Percentiles rank a stretch among this genome's conserved stretches.
These are phyloP conservation scores for Phaffia tasmanica DNA, from an alignment of 768 basidiomycete species.

Conservation along the genomic window DNA sequence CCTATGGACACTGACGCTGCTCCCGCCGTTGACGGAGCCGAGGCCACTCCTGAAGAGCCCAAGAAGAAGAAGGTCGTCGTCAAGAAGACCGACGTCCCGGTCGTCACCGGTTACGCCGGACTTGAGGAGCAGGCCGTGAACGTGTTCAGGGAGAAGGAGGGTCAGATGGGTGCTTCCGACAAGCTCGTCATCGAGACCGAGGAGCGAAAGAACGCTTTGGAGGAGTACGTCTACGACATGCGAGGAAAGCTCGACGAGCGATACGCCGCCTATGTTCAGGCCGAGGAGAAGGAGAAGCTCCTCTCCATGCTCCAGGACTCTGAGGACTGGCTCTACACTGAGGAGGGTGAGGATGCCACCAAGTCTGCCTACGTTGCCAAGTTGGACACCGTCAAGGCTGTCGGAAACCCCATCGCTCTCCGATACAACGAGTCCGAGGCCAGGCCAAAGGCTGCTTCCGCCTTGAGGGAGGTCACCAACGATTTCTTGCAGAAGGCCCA, in stretches of 20 bases:
- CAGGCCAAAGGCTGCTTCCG: slow-evolving; percentile 57
- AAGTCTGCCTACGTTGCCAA: slow-evolving; percentile 87
- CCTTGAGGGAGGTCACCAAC: slow-evolving; percentile 79
- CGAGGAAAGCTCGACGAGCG: slow-evolving; percentile 83
- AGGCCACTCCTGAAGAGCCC: slow-evolving; percentile 42
- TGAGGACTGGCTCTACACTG: slow-evolving; percentile 95
- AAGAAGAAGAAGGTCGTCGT: slow-evolving; percentile 73
- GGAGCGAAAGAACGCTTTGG: slow-evolving; percentile 96
- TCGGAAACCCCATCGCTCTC: slow-evolving; percentile 75
- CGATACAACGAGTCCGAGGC: slow-evolving; percentile 76
- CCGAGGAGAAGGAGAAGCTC: slow-evolving; percentile 67
- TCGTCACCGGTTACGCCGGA: slow-evolving; percentile 54
- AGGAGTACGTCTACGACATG: slow-evolving; percentile 96
- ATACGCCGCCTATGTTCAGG: slow-evolving; percentile 62
- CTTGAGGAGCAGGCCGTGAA: slow-evolving; percentile 59
- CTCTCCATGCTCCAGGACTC: slow-evolving; percentile 58
- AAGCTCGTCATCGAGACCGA: slow-evolving; percentile 97
- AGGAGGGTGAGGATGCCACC: slow-evolving; percentile 87
- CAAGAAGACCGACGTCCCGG: slow-evolving; percentile 71
- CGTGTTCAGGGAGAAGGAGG: slow-evolving; percentile 64
- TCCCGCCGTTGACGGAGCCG: slow-evolving; percentile 45
- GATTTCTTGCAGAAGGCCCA: slow-evolving; percentile 72
- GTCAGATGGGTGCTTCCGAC: slow-evolving; percentile 76
- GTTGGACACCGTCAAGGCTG: slow-evolving; percentile 67
- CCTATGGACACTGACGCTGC: slow-evolving; percentile 30